Percentiles rank a stretch among this genome's conserved stretches.
Evolutionary conservation across 306 rosid species (phyloP).

Genomic region (Acacia confusa): DNA sequence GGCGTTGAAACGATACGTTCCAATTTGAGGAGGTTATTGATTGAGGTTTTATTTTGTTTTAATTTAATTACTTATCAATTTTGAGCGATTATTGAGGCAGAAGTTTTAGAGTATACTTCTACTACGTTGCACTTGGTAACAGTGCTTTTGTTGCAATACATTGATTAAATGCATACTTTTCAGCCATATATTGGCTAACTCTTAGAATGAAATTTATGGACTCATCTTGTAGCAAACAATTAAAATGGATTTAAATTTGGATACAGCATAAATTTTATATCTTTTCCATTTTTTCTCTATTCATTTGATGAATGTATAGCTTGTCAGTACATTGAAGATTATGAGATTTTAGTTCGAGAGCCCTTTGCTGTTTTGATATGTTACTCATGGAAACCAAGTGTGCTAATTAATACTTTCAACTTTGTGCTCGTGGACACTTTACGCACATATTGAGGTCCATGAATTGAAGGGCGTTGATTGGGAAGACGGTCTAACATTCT

Average conservation of each 20-base stretch:
- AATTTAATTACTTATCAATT: conserved; percentile 32
- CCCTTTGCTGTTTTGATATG: background rate
- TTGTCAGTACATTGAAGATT: conserved; percentile 18
- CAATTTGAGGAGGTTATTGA: conserved; percentile 48
- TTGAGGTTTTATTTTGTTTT: conserved; percentile 25
- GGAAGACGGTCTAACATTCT: background rate
- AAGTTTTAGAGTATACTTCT: conserved; percentile 17
- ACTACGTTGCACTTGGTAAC: conserved; percentile 13
- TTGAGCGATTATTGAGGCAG: conserved; percentile 37
- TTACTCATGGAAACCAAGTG: background rate
- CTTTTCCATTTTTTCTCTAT: background rate
- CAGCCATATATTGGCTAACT: conserved; percentile 38
- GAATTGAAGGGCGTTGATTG: background rate
- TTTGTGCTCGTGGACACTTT: background rate
- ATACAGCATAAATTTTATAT: background rate
- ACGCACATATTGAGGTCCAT: background rate
- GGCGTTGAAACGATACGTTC: conserved; percentile 79
- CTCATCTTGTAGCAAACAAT: conserved; percentile 34
- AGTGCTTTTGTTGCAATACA: conserved; percentile 30
- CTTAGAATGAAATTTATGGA: conserved; percentile 32
- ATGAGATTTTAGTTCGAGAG: background rate
- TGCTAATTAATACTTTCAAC: background rate
- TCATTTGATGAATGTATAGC: background rate
- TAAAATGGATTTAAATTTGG: conserved; percentile 31
- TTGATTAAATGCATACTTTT: conserved; percentile 36